phyloP scores from a whole-genome alignment of 495 filamentous ascomycete species.

The Glonium stellatum region DNA sequence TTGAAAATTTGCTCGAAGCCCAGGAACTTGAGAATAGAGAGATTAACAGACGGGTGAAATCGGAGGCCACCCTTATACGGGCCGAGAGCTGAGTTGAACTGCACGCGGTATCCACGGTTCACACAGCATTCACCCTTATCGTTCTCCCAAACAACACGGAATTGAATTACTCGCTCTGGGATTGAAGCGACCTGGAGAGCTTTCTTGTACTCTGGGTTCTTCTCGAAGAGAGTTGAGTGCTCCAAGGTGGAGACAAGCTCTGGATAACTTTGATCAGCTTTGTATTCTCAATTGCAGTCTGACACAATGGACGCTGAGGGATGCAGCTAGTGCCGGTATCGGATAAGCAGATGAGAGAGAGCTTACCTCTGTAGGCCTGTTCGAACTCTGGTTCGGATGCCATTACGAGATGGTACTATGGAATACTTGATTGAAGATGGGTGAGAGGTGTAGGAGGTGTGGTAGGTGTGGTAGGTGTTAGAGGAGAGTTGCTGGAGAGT shows the following conservation, averaged over 20 bases:
- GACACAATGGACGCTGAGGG: background rate
- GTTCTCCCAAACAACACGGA: constrained; percentile 94
- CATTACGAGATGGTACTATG: constrained; percentile 10
- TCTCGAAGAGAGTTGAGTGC: constrained; percentile 84
- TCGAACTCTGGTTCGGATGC: constrained; percentile 87
- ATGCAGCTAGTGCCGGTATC: constrained; percentile 1
- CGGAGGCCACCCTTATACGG: constrained; percentile 97
- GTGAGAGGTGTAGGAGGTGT: background rate
- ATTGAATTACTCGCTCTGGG: constrained; percentile 94
- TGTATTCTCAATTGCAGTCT: background rate
- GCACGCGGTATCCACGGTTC: constrained; percentile 94
- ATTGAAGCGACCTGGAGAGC: constrained; percentile 82
- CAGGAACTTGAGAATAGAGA: constrained; percentile 96
- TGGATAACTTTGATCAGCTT: constrained; percentile 34
- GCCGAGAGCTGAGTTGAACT: constrained; percentile 97
- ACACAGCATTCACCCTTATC: constrained; percentile 84
- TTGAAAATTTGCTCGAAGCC: constrained; percentile 99
- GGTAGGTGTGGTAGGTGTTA: too few species aligned
- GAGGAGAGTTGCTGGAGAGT: background rate
- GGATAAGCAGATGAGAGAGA: background rate
- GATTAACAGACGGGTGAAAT: constrained; percentile 94
- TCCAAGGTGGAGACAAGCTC: constrained; percentile 93
- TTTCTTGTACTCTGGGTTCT: constrained; percentile 87
- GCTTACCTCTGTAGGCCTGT: constrained; percentile 92
- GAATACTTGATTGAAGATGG: background rate